Evolutionary conservation across 306 rosid species (phyloP).

Genomic region (Sicyos edulis): DNA sequence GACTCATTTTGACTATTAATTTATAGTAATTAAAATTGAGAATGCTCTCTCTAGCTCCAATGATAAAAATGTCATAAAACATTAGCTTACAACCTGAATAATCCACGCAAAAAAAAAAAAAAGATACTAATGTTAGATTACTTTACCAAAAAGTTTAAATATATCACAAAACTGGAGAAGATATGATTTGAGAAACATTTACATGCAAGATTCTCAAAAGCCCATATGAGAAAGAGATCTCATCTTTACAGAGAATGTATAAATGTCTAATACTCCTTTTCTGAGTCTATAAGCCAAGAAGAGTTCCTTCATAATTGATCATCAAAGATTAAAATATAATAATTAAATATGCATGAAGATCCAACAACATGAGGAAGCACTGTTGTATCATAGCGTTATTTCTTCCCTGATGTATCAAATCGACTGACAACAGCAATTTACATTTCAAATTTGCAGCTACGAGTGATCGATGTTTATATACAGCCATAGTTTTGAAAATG

Average conservation of each 20-base stretch:
- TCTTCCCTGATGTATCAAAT: neutral
- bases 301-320: slow-evolving; percentile 2
- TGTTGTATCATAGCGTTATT: neutral
- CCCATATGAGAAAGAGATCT: neutral
- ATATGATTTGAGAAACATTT: neutral
- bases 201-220: neutral
- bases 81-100: neutral
- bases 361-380: neutral
- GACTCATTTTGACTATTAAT: too few species aligned
- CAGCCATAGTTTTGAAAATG: slow-evolving; percentile 2
- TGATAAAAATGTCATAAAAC: neutral
- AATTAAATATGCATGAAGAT: neutral
- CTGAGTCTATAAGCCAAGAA: neutral
- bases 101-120: too few species aligned
- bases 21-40: neutral
- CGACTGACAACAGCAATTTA: neutral
- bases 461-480: neutral
- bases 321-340: slow-evolving; percentile 6
- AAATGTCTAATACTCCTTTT: neutral
- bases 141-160: too few species aligned
- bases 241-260: neutral
- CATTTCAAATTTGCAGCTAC: neutral
- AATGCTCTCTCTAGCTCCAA: neutral
- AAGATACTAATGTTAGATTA: too few species aligned
- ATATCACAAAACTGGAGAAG: neutral